These are phyloP conservation scores for Phialophora tarda DNA, from an alignment of 2,329 filamentous ascomycete genomes.

Conservation along the genomic window DNA sequence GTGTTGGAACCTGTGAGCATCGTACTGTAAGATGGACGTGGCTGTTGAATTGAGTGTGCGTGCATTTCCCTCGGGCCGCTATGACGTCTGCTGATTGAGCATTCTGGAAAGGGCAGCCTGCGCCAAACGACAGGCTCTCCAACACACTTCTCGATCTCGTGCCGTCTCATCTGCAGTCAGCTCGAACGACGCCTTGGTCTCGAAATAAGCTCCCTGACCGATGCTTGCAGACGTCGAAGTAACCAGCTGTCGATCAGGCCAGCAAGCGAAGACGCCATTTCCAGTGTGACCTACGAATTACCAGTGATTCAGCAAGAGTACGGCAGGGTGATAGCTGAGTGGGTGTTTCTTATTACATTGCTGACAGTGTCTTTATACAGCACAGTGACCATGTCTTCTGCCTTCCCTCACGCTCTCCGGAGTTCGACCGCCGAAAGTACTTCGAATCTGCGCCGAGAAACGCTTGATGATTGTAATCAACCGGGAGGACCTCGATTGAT, in stretches of 20 bases:
- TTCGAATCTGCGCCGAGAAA: not conserved
- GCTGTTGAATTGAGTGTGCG: not conserved
- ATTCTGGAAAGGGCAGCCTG: constrained; percentile 4
- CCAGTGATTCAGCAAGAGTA: not conserved
- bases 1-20: not conserved
- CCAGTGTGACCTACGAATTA: not conserved
- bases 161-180: not conserved
- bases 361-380: not conserved
- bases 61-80: not conserved
- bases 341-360: not conserved
- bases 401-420: not conserved
- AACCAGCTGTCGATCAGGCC: not conserved
- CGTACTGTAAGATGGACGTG: not conserved
- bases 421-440: not conserved
- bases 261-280: not conserved
- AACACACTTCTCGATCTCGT: not conserved
- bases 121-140: not conserved
- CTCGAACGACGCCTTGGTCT: not conserved
- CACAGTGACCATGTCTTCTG: not conserved
- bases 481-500: not conserved
- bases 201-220: not conserved
- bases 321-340: not conserved
- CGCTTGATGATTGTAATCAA: not conserved
- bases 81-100: constrained; percentile 13
- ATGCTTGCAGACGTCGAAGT: not conserved